A percentile compares a stretch with the other conserved stretches of the same genome.
Evolutionary conservation across 2,329 filamentous ascomycete species (phyloP).

Genomic region (Nemania sp.): DNA sequence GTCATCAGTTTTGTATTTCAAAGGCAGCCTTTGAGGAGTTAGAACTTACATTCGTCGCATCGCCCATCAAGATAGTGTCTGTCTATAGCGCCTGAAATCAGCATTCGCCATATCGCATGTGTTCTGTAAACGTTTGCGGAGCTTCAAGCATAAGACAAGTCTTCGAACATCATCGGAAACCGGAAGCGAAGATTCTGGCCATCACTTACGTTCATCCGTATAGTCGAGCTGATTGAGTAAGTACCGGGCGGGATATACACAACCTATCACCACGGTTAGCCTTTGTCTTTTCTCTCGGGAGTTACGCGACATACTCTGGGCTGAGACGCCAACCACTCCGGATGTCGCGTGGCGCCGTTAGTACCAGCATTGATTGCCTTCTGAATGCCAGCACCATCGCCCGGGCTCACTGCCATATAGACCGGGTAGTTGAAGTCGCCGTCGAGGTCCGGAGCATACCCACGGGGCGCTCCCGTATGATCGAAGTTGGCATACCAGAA

Average conservation of each 20-base stretch:
- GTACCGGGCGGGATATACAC: constrained; percentile 59
- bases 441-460: constrained; percentile 57
- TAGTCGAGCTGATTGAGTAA: constrained; percentile 55
- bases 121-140: not conserved
- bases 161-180: not conserved
- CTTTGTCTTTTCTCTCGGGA: constrained; percentile 7
- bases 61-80: constrained; percentile 61
- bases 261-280: constrained; percentile 48
- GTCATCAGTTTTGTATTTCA: constrained; percentile 15
- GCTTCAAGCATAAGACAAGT: not conserved
- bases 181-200: not conserved
- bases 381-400: constrained; percentile 55
- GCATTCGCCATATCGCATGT: not conserved
- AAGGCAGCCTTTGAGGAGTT: not conserved
- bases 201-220: constrained; percentile 52
- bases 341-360: constrained; percentile 51
- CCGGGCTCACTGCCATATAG: constrained; percentile 54
- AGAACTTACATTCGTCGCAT: constrained; percentile 54
- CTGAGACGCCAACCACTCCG: constrained; percentile 57
- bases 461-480: constrained; percentile 53
- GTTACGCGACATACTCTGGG: constrained; percentile 50
- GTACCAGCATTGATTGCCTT: constrained; percentile 55
- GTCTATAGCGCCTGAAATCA: constrained; percentile 39
- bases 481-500: constrained; percentile 61
- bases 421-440: constrained; percentile 54